Evolutionary conservation across 164 flowering plant genomes (phyloP).

Genomic region (Nymphaea thermarum): DNA sequence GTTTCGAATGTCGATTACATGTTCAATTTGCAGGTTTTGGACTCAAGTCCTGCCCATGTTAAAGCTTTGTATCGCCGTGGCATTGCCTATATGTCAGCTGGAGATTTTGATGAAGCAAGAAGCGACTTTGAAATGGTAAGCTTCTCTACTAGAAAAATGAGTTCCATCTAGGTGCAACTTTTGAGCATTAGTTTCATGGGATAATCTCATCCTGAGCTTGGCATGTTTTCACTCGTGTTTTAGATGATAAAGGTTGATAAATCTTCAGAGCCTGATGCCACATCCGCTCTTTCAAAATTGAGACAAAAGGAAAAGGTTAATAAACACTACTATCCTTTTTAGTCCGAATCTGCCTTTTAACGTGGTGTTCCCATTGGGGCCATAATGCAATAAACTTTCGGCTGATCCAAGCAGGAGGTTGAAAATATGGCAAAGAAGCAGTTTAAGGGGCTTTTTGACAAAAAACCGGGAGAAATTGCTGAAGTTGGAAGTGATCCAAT

Average conservation of each 20-base stretch:
- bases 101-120: slow-evolving; percentile 92
- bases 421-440: slow-evolving; percentile 64
- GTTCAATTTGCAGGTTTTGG: slow-evolving; percentile 50
- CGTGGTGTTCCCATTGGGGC: too few species aligned
- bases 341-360: too few species aligned
- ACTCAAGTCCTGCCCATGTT: slow-evolving; percentile 68
- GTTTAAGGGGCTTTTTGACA: slow-evolving; percentile 93
- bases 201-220: background rate
- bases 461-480: slow-evolving; percentile 93
- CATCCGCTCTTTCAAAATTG: slow-evolving; percentile 70
- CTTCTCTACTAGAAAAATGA: background rate
- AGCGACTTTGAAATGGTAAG: slow-evolving; percentile 10
- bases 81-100: slow-evolving; percentile 83
- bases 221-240: background rate
- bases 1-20: background rate
- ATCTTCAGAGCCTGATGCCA: slow-evolving; percentile 79
- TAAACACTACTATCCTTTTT: background rate
- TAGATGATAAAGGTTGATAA: slow-evolving; percentile 78
- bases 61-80: slow-evolving; percentile 97
- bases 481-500: slow-evolving; percentile 28
- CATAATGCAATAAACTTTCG: background rate
- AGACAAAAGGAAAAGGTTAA: slow-evolving; percentile 70
- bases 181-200: background rate
- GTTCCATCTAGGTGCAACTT: too few species aligned
- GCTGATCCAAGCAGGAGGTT: slow-evolving; percentile 44